Percentiles rank a stretch among this genome's conserved stretches.
phyloP scores from a whole-genome alignment of 805 yeast genomes.

The Suhomyces tanzawaensis region DNA sequence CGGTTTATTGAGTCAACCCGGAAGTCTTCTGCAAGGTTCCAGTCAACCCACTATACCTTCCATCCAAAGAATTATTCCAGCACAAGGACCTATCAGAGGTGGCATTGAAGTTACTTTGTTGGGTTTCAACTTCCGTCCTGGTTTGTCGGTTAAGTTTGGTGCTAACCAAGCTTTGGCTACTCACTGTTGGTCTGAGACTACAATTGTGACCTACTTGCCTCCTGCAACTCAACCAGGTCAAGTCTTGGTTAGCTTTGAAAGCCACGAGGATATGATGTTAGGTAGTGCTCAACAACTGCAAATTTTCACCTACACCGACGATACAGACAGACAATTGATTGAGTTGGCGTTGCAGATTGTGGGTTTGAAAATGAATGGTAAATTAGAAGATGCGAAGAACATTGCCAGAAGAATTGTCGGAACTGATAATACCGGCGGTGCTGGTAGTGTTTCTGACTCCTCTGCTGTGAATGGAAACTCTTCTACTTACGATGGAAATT shows the following conservation, averaged over 20 bases:
- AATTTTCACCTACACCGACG: slow-evolving; percentile 89
- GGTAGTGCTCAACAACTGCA: slow-evolving; percentile 45
- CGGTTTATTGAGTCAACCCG: slow-evolving; percentile 12
- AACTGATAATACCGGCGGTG: slow-evolving; percentile 37
- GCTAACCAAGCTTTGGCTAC: slow-evolving; percentile 75
- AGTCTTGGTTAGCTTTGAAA: slow-evolving; percentile 81
- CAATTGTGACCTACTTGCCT: slow-evolving; percentile 90
- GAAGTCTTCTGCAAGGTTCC: slow-evolving; percentile 3
- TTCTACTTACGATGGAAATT: slow-evolving; percentile 5
- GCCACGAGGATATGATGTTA: slow-evolving; percentile 36
- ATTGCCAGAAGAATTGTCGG: slow-evolving; percentile 91
- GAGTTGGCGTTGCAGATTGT: slow-evolving; percentile 96
- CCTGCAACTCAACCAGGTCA: slow-evolving; percentile 90
- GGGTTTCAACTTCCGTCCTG: slow-evolving; percentile 84
- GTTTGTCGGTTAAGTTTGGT: slow-evolving; percentile 84
- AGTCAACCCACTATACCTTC: slow-evolving; percentile 41
- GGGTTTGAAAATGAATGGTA: slow-evolving; percentile 95
- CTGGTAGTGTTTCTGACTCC: slow-evolving; percentile 1
- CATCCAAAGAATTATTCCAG: slow-evolving; percentile 87
- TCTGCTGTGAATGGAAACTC: slow-evolving; percentile 35
- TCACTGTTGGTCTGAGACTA: slow-evolving; percentile 94
- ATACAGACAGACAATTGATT: slow-evolving; percentile 89
- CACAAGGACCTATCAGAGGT: slow-evolving; percentile 94
- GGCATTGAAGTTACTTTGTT: slow-evolving; percentile 92
- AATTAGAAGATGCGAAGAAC: slow-evolving; percentile 89